phyloP scores from a whole-genome alignment of 2,329 filamentous ascomycete genomes.

The Beauveria asiatica region DNA sequence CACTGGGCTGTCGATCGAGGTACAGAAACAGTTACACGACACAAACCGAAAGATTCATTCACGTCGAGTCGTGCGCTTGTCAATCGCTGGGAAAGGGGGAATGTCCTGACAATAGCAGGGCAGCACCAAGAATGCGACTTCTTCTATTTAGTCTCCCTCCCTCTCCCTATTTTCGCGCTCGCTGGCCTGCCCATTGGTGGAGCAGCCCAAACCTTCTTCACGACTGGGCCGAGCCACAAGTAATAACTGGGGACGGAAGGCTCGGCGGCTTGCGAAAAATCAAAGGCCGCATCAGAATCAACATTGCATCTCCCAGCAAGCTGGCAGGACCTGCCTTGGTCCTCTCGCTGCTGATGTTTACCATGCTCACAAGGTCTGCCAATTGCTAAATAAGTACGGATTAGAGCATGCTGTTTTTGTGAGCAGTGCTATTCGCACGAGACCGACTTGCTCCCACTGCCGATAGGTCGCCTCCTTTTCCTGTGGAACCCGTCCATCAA shows the following conservation, averaged over 20 bases:
- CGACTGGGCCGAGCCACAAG: constrained; percentile 1
- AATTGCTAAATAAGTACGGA: no score
- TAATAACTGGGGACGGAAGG: neutral
- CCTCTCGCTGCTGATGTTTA: no score
- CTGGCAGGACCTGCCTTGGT: no score
- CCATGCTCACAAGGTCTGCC: no score
- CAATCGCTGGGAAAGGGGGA: no score
- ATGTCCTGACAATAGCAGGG: neutral
- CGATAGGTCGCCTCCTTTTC: neutral
- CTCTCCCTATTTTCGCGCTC: neutral
- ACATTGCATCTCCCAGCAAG: no score
- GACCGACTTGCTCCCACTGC: no score
- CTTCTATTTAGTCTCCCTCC: neutral
- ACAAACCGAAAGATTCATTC: no score
- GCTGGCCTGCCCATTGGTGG: neutral
- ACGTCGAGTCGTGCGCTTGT: no score
- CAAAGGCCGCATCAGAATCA: neutral
- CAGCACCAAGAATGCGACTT: neutral
- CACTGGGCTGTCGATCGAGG: neutral
- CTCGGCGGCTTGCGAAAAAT: neutral
- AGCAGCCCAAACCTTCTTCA: neutral
- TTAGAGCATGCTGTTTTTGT: no score
- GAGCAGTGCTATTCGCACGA: no score
- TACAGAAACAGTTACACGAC: no score
- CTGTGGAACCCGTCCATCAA: neutral